phyloP scores from a whole-genome alignment of 345 rosid genomes.

The Hypericum perforatum region DNA sequence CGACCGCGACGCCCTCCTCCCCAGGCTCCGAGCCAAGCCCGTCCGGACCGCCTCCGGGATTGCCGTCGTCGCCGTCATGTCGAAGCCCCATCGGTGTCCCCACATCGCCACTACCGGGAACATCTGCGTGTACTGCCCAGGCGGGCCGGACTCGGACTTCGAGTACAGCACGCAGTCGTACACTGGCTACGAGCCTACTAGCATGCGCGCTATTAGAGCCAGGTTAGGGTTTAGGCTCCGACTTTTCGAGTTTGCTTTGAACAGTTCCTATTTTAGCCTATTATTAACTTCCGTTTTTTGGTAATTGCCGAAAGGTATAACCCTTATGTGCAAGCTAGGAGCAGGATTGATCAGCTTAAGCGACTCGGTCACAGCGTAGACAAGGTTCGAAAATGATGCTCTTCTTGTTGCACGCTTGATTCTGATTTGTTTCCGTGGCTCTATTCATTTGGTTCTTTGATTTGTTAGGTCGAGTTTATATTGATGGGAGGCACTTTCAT shows the following conservation, averaged over 20 bases:
- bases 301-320: slow-evolving; percentile 50
- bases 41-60: slow-evolving; percentile 96
- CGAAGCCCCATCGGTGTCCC: slow-evolving; percentile 97
- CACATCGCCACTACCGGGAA: slow-evolving; percentile 97
- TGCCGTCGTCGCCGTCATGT: slow-evolving; percentile 97
- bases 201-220: slow-evolving; percentile 98
- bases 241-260: background rate
- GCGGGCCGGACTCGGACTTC: slow-evolving; percentile 97
- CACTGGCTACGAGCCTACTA: slow-evolving; percentile 97
- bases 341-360: slow-evolving; percentile 99
- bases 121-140: slow-evolving; percentile 94
- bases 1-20: slow-evolving; percentile 82
- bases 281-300: background rate
- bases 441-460: background rate
- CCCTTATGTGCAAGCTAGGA: slow-evolving; percentile 94
- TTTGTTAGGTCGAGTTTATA: slow-evolving; percentile 85
- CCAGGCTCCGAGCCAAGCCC: slow-evolving; percentile 94
- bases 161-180: slow-evolving; percentile 99
- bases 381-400: slow-evolving; percentile 39
- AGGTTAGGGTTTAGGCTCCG: slow-evolving; percentile 36
- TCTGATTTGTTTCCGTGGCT: background rate
- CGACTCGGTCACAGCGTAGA: slow-evolving; percentile 97
- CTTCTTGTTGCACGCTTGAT: too few relatives aligned
- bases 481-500: slow-evolving; percentile 98
- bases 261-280: background rate